Conservation (phyloP, 2,329 filamentous ascomycete species). For the Beauveria rudraprayagi region DNA sequence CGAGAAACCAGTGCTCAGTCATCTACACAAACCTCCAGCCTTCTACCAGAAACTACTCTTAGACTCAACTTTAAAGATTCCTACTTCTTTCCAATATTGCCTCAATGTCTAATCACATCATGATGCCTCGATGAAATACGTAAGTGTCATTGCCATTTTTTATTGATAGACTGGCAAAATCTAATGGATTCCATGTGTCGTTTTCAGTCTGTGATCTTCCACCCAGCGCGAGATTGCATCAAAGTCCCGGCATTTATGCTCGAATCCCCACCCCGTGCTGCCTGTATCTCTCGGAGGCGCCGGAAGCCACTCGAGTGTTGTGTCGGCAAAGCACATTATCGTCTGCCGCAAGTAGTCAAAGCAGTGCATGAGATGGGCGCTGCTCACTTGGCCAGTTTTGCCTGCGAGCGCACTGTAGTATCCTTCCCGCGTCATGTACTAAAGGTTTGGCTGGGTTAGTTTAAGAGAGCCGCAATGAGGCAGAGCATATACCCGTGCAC, state of each 20-base stretch:
- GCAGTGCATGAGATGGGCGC: constrained; percentile 38
- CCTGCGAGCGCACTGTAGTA: constrained; percentile 15
- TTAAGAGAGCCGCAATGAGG: not conserved
- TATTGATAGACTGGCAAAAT: not conserved
- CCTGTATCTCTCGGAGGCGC: not conserved
- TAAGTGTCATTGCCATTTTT: too few species aligned
- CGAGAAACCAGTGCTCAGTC: too few species aligned
- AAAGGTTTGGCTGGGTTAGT: too few species aligned
- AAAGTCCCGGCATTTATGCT: constrained; percentile 21
- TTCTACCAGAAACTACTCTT: too few species aligned
- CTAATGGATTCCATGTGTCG: not conserved
- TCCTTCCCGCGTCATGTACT: constrained; percentile 12
- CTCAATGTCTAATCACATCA: too few species aligned
- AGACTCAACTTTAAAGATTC: too few species aligned
- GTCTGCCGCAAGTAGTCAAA: constrained; percentile 40
- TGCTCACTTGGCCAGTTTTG: not conserved
- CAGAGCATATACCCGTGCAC: not conserved
- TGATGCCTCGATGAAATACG: too few species aligned
- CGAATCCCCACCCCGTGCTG: constrained; percentile 15
- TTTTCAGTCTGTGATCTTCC: constrained; percentile 11
- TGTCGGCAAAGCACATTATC: constrained; percentile 38
- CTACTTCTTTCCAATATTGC: too few species aligned
- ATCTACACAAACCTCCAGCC: too few species aligned
- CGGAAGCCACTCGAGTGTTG: constrained; percentile 33
- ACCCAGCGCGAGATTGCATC: constrained; percentile 18